Conservation (phyloP, 768 basidiomycete species). For the Agaricus subrufescens region DNA sequence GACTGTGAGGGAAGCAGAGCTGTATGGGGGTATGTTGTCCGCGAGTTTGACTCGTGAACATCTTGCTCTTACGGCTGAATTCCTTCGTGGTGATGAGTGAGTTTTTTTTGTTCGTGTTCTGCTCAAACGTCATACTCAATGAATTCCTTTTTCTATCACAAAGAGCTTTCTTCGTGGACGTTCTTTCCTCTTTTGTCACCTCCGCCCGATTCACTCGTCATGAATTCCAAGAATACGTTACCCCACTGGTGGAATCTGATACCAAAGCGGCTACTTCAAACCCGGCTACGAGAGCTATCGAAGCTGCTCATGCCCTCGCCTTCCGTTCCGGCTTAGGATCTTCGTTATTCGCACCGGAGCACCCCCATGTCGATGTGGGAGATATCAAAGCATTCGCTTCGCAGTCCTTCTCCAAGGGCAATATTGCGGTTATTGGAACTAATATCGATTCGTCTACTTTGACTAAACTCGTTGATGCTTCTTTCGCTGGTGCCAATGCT, state of each 20-base stretch:
- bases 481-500: slow-evolving; percentile 46
- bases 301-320: slow-evolving; percentile 83
- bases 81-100: slow-evolving; percentile 93
- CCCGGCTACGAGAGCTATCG: slow-evolving; percentile 69
- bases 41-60: slow-evolving; percentile 84
- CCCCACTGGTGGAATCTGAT: slow-evolving; percentile 69
- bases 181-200: slow-evolving; percentile 80
- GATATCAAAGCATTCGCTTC: slow-evolving; percentile 75
- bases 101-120: slow-evolving; percentile 27
- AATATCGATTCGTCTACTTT: slow-evolving; percentile 76
- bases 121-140: neutral
- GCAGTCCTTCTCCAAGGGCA: slow-evolving; percentile 68
- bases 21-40: slow-evolving; percentile 90
- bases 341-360: slow-evolving; percentile 79
- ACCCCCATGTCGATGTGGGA: slow-evolving; percentile 54
- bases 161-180: slow-evolving; percentile 86
- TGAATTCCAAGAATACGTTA: slow-evolving; percentile 72
- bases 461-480: slow-evolving; percentile 63
- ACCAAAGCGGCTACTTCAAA: slow-evolving; percentile 52
- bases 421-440: slow-evolving; percentile 83
- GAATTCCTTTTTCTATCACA: slow-evolving; percentile 4
- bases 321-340: slow-evolving; percentile 94
- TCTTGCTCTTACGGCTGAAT: slow-evolving; percentile 91
- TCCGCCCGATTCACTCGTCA: slow-evolving; percentile 79
- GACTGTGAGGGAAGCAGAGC: slow-evolving; percentile 87